These are phyloP conservation scores for Aspergillus spinulosporus DNA, from an alignment of 2,329 filamentous ascomycete genomes.

Conservation along the genomic window DNA sequence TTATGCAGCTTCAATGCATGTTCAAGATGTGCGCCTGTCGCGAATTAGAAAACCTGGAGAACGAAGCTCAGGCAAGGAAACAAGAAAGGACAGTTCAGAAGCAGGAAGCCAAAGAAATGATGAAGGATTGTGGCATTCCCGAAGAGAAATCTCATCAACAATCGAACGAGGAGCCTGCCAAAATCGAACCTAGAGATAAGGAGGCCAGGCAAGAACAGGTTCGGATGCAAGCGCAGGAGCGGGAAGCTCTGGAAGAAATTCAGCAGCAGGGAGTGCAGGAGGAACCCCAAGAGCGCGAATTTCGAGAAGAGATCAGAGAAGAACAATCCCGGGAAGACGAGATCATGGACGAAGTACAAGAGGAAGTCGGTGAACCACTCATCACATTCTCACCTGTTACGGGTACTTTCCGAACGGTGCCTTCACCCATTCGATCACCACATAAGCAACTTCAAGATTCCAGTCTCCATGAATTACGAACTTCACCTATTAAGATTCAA, in stretches of 20 bases:
- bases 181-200: neutral
- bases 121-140: neutral
- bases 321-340: neutral
- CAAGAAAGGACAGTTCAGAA: conserved; percentile 24
- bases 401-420: conserved; percentile 45
- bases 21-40: conserved; percentile 51
- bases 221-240: neutral
- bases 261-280: neutral
- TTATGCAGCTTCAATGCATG: conserved; percentile 52
- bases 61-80: conserved; percentile 42
- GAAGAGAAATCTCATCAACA: neutral
- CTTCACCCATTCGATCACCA: conserved; percentile 38
- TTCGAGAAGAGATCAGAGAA: neutral
- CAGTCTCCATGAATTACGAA: conserved; percentile 18
- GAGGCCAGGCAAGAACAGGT: neutral
- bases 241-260: neutral
- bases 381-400: conserved; percentile 46
- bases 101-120: conserved; percentile 18
- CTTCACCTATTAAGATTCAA: conserved; percentile 9
- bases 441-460: conserved; percentile 26
- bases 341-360: conserved; percentile 3
- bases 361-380: conserved; percentile 35
- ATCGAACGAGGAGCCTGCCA: neutral
- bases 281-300: conserved; percentile 7
- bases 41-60: conserved; percentile 45